phyloP scores from a whole-genome alignment of 352 stramenopile genomes.

The Globisporangium cylindrosporum region DNA sequence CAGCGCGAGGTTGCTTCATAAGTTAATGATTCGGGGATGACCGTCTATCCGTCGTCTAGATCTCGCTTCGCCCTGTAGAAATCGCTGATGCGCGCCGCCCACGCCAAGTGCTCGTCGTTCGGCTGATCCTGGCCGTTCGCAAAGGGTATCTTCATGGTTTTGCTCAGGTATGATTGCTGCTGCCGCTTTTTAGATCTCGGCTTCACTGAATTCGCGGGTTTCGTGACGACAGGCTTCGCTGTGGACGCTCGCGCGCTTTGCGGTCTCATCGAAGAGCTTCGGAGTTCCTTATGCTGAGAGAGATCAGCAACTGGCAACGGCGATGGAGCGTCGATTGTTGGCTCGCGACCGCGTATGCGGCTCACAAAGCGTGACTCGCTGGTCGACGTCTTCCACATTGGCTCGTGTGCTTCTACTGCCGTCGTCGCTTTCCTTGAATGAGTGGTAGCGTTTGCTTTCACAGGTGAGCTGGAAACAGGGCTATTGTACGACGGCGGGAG shows the following conservation, averaged over 20 bases:
- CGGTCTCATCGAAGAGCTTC: neutral
- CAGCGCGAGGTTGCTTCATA: neutral
- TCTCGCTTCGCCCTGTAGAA: conserved; percentile 31
- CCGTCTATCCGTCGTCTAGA: neutral
- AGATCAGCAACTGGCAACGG: neutral
- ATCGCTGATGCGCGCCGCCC: conserved; percentile 52
- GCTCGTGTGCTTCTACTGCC: neutral
- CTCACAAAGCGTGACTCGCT: conserved; percentile 19
- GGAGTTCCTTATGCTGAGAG: conserved; percentile 13
- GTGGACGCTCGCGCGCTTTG: neutral
- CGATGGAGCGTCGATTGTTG: neutral
- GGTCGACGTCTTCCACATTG: neutral
- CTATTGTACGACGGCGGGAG: conserved; percentile 9
- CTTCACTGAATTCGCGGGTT: neutral
- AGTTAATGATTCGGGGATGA: neutral
- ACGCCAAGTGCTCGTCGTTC: conserved; percentile 45
- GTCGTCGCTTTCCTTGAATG: neutral
- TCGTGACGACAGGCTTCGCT: neutral
- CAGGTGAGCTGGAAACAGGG: neutral
- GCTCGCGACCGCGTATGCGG: conserved; percentile 9
- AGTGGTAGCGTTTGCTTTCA: neutral
- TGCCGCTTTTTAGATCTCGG: neutral
- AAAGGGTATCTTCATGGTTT: conserved; percentile 10
- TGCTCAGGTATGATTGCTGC: neutral
- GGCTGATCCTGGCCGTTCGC: conserved; percentile 15